Conservation (phyloP, 1,284 basidiomycete species). For the Volvariella surrecta region DNA sequence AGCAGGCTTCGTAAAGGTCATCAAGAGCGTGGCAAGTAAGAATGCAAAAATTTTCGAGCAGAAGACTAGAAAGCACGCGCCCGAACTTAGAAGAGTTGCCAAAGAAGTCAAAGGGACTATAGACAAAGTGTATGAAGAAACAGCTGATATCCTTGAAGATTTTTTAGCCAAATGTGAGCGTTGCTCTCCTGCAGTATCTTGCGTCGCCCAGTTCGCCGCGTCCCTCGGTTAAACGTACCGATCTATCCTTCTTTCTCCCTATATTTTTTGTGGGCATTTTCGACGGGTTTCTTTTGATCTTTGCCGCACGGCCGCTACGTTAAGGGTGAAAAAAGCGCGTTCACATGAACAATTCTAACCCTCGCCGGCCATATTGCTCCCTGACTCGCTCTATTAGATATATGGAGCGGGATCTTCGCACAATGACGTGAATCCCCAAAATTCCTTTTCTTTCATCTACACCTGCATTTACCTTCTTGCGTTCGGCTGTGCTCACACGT, state of each 20-base stretch:
- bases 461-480: too few relatives aligned
- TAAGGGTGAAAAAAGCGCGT: too few relatives aligned
- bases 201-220: conserved; percentile 1
- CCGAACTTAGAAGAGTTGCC: conserved; percentile 73
- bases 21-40: conserved; percentile 83
- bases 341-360: too few relatives aligned
- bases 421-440: too few relatives aligned
- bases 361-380: too few relatives aligned
- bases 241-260: too few relatives aligned
- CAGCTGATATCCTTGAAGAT: conserved; percentile 85
- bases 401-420: too few relatives aligned
- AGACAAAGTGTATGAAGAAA: conserved; percentile 92
- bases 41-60: conserved; percentile 68
- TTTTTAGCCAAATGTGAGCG: conserved; percentile 81
- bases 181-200: conserved; percentile 3
- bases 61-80: conserved; percentile 59
- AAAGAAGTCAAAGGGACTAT: conserved; percentile 89
- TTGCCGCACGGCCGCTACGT: background rate
- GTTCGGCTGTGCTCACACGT: too few relatives aligned
- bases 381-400: too few relatives aligned
- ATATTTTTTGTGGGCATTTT: conserved; percentile 2
- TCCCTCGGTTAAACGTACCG: too few relatives aligned
- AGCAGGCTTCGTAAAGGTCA: conserved; percentile 93
- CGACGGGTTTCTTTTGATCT: conserved; percentile 2
- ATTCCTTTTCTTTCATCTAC: too few relatives aligned